A percentile compares a stretch with the other conserved stretches of the same genome.
Conservation (phyloP, 345 rosid genomes). For the Syzygium aqueum region DNA sequence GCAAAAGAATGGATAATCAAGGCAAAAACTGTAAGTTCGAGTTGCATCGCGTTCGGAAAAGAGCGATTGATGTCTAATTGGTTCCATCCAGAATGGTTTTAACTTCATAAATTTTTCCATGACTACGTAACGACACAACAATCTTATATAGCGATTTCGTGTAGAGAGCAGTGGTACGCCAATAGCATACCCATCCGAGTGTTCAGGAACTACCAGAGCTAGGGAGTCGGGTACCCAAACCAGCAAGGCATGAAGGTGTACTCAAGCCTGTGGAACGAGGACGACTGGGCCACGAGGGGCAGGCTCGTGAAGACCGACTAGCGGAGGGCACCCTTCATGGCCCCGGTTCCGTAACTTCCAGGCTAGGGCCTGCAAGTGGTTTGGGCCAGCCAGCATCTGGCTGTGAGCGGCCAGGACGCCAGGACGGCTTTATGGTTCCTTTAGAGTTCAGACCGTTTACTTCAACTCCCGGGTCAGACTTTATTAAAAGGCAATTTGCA, state of each 20-base stretch:
- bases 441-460: too few relatives aligned
- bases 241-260: constrained; percentile 2
- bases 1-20: too few relatives aligned
- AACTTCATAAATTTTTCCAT: too few relatives aligned
- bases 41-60: too few relatives aligned
- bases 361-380: constrained; percentile 2
- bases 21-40: too few relatives aligned
- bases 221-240: constrained; percentile 3
- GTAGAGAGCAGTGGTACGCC: constrained; percentile 5
- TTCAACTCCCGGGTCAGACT: too few relatives aligned
- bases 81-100: too few relatives aligned
- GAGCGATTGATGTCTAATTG: too few relatives aligned
- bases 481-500: too few relatives aligned
- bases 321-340: background rate
- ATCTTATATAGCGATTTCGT: background rate
- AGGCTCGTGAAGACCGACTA: constrained; percentile 2
- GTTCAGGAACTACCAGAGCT: constrained; percentile 13
- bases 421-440: too few relatives aligned
- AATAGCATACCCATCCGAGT: constrained; percentile 13
- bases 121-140: background rate
- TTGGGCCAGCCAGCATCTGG: background rate
- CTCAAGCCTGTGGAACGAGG: constrained; percentile 10
- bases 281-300: constrained; percentile 16
- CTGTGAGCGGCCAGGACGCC: background rate
- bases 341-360: constrained; percentile 1